Percentiles rank a stretch among this genome's conserved stretches.
Conservation (phyloP, 2,329 filamentous ascomycete species). For the Metarhizium sp. region DNA sequence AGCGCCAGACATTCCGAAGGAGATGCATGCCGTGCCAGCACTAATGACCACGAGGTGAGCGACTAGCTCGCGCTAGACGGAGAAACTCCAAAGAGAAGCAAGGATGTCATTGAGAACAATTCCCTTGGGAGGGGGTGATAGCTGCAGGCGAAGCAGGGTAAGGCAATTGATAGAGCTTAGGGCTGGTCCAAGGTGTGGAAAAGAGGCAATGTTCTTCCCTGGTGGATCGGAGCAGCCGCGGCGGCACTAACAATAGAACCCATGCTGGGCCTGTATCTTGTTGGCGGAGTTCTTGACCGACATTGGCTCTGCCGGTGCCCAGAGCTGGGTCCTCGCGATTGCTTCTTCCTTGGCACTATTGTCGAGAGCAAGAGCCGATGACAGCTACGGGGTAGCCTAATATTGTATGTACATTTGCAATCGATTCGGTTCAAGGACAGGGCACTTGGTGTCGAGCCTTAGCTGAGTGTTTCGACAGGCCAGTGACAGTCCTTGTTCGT, state of each 20-base stretch:
- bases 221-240: neutral
- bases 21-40: no score
- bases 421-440: neutral
- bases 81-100: neutral
- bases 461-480: neutral
- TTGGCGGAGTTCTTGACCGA: neutral
- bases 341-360: neutral
- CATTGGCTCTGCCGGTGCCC: neutral
- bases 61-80: neutral
- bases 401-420: neutral
- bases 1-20: no score
- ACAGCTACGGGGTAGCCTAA: neutral
- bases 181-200: neutral
- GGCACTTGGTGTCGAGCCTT: neutral
- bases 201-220: neutral
- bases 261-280: neutral
- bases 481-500: slow-evolving; percentile 11
- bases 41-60: neutral
- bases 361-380: no score
- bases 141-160: neutral
- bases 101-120: neutral
- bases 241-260: neutral
- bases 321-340: neutral
- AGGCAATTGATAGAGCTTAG: neutral
- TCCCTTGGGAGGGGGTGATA: neutral